phyloP scores from a whole-genome alignment of 129 eudicot species.

The Arctium minus region DNA sequence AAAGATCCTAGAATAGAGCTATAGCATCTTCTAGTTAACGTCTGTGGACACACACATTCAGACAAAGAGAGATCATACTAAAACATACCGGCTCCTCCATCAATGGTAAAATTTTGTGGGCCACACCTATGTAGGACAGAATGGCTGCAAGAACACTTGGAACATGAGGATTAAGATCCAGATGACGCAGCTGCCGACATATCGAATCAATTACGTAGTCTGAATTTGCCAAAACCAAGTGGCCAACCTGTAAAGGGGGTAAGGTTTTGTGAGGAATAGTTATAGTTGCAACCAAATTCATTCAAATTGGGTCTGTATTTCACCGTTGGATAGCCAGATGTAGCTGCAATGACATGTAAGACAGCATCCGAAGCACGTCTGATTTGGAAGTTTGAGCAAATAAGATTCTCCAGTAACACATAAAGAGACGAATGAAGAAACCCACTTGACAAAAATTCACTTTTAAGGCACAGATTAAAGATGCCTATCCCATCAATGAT shows the following conservation, averaged over 20 bases:
- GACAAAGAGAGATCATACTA: not conserved
- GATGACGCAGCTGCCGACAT: conserved; percentile 86
- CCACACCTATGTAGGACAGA: conserved; percentile 89
- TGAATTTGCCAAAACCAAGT: conserved; percentile 83
- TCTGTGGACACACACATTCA: not conserved
- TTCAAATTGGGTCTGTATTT: conserved; percentile 18
- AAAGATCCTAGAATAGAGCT: not conserved
- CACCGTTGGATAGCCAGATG: conserved; percentile 75
- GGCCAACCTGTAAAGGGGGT: conserved; percentile 73
- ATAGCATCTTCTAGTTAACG: not conserved
- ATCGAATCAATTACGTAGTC: conserved; percentile 88
- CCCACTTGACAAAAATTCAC: conserved; percentile 70
- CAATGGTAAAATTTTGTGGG: conserved; percentile 78
- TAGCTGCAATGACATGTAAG: conserved; percentile 68
- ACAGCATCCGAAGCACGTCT: conserved; percentile 78
- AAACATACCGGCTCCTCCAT: conserved; percentile 93
- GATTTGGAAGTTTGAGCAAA: conserved; percentile 76
- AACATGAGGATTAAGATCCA: conserved; percentile 90
- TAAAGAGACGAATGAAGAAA: conserved; percentile 89
- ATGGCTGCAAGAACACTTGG: conserved; percentile 85
- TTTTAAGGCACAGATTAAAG: conserved; percentile 61
- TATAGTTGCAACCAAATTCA: not conserved
- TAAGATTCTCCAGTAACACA: conserved; percentile 80
- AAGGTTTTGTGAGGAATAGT: not conserved
- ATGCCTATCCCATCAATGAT: conserved; percentile 86